Conservation (phyloP, 2,329 filamentous ascomycete species). For the Fusarium sublunatum region DNA sequence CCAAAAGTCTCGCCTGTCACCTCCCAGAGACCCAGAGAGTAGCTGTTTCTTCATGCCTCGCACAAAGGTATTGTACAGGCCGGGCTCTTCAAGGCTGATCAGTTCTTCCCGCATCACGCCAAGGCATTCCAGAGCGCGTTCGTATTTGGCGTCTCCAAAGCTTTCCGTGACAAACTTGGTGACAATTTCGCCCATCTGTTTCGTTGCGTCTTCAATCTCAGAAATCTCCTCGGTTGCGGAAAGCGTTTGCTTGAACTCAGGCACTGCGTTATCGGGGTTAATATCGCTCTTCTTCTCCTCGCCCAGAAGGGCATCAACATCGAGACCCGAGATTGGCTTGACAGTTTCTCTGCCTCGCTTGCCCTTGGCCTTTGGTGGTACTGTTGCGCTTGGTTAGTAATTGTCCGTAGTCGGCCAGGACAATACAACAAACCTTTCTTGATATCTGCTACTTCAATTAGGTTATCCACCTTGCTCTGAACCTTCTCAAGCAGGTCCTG, state of each 20-base stretch:
- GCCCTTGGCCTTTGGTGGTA: conserved; percentile 82
- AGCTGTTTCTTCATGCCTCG: conserved; percentile 77
- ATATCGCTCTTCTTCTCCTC: conserved; percentile 60
- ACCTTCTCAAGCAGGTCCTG: conserved; percentile 71
- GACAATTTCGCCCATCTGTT: conserved; percentile 80
- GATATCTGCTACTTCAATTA: conserved; percentile 78
- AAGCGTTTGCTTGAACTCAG: conserved; percentile 88
- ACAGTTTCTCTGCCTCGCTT: conserved; percentile 75
- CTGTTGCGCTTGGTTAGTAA: conserved; percentile 55
- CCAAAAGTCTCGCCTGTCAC: conserved; percentile 87
- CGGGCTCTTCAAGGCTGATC: conserved; percentile 78
- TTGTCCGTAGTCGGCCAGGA: neutral
- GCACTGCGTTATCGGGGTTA: conserved; percentile 78
- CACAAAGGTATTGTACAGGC: conserved; percentile 80
- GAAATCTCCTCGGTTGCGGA: conserved; percentile 68
- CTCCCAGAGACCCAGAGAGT: conserved; percentile 75
- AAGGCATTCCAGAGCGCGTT: conserved; percentile 78
- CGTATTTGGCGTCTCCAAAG: conserved; percentile 80
- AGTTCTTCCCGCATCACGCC: conserved; percentile 83
- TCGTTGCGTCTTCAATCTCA: conserved; percentile 73
- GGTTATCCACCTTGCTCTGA: conserved; percentile 66
- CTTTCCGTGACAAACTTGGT: conserved; percentile 75
- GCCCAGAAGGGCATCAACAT: conserved; percentile 84
- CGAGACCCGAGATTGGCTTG: conserved; percentile 89
- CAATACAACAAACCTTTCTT: conserved; percentile 74